A percentile compares a stretch with the other conserved stretches of the same genome.
Conservation (phyloP, 2,329 filamentous ascomycete species). For the Cadophora gregata region DNA sequence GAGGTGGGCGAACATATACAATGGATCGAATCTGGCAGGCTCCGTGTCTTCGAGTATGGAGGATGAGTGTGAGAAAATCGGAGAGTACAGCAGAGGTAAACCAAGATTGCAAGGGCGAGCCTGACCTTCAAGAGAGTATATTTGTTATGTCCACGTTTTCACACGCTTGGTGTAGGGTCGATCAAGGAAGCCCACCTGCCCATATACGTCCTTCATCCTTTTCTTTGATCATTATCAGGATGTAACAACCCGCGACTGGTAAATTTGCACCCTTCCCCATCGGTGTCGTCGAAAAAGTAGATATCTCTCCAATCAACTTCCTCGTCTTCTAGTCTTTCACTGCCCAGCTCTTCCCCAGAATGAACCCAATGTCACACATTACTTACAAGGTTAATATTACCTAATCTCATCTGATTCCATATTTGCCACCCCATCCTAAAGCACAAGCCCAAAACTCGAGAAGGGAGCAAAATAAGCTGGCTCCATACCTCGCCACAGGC, state of each 20-base stretch:
- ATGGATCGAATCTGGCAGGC: background rate
- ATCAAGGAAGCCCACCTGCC: too few relatives aligned
- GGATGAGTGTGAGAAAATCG: conserved; percentile 21
- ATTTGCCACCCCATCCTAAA: background rate
- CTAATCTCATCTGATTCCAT: background rate
- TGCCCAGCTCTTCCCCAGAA: background rate
- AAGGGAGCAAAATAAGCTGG: background rate
- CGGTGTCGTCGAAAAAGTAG: conserved; percentile 33
- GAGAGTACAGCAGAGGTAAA: conserved; percentile 14
- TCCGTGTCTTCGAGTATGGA: conserved; percentile 4
- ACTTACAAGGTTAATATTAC: too few relatives aligned
- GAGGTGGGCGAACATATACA: background rate
- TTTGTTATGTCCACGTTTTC: conserved; percentile 8
- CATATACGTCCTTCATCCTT: too few relatives aligned
- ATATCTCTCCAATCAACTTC: background rate
- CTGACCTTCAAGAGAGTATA: conserved; percentile 38
- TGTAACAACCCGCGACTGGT: conserved; percentile 48
- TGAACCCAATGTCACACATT: too few relatives aligned
- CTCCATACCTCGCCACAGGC: conserved; percentile 26
- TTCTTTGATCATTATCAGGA: conserved; percentile 48
- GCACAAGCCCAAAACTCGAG: background rate
- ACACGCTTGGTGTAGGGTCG: background rate
- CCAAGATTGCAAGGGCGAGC: conserved; percentile 29
- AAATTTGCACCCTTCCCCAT: conserved; percentile 46
- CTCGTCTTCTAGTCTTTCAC: background rate